Percentiles rank a stretch among this genome's conserved stretches.
phyloP scores from a whole-genome alignment of 2,329 filamentous ascomycete species.

The Penicillium italicum region DNA sequence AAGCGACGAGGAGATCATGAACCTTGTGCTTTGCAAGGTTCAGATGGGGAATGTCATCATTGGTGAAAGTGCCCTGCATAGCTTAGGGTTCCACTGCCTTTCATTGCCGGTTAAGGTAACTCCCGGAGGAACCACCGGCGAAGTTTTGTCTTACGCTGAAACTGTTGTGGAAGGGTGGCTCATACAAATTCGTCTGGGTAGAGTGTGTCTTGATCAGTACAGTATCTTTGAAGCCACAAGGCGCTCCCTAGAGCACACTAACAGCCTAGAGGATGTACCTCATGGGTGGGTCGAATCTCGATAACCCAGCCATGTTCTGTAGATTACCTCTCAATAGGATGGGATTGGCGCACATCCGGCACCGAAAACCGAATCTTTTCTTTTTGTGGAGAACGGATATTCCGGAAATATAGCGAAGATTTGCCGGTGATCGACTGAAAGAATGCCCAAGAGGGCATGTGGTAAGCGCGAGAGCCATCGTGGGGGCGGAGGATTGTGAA shows the following conservation, averaged over 20 bases:
- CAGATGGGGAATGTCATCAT: not conserved
- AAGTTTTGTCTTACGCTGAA: not conserved
- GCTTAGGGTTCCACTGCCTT: not conserved
- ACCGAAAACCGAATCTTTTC: not conserved
- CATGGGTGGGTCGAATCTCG: not conserved
- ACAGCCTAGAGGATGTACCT: not conserved
- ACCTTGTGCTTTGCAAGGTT: not conserved
- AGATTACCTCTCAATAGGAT: not conserved
- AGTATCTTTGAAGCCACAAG: not conserved
- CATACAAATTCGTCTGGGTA: not conserved
- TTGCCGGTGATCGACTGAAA: not conserved
- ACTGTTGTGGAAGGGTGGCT: not conserved
- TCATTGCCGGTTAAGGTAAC: not conserved
- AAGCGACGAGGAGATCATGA: not conserved
- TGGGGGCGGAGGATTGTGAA: conserved; percentile 1
- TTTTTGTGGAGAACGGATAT: not conserved
- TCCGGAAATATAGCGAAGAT: not conserved
- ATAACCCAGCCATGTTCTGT: not conserved
- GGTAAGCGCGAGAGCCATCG: not conserved
- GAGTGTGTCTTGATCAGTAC: not conserved
- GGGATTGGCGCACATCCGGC: not conserved
- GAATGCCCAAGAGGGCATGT: not conserved
- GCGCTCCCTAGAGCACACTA: not conserved
- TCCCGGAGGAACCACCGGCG: no score
- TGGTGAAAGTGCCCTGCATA: not conserved